Percentiles rank a stretch among this genome's conserved stretches.
phyloP scores from a whole-genome alignment of 371 early-diverging fungal species.

The Lichtheimia ornata region DNA sequence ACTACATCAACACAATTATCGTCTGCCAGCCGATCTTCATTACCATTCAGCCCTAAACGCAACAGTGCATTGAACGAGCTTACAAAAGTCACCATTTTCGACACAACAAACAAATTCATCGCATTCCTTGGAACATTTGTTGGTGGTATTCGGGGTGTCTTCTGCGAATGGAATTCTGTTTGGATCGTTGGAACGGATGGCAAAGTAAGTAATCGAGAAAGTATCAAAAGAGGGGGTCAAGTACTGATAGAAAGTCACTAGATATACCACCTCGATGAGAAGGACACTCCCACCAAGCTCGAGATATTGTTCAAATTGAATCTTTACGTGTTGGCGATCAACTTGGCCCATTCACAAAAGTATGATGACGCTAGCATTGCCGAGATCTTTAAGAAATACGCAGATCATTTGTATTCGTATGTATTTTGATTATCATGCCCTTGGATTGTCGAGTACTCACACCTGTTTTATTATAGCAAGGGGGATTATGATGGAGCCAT shows the following conservation, averaged over 20 bases:
- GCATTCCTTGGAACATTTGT: slow-evolving; percentile 79
- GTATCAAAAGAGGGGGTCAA: too few relatives aligned
- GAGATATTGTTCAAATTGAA: slow-evolving; percentile 88
- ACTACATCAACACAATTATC: slow-evolving; percentile 48
- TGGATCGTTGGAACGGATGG: slow-evolving; percentile 83
- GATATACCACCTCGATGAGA: slow-evolving; percentile 84
- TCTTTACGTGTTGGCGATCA: slow-evolving; percentile 85
- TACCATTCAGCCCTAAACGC: slow-evolving; percentile 30
- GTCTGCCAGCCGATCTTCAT: slow-evolving; percentile 30
- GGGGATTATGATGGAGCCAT: slow-evolving; percentile 91
- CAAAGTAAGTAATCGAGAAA: slow-evolving; percentile 47
- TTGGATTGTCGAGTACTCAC: background rate
- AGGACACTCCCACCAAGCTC: slow-evolving; percentile 83
- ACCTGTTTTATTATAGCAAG: slow-evolving; percentile 37
- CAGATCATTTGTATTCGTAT: slow-evolving; percentile 82
- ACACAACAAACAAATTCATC: slow-evolving; percentile 87
- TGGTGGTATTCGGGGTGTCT: slow-evolving; percentile 67
- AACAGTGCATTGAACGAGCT: slow-evolving; percentile 39
- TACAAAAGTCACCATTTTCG: slow-evolving; percentile 85
- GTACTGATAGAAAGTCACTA: slow-evolving; percentile 12
- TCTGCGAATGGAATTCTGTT: slow-evolving; percentile 90
- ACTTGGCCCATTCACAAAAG: slow-evolving; percentile 74
- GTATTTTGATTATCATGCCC: background rate
- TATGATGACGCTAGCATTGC: slow-evolving; percentile 76
- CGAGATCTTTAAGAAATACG: slow-evolving; percentile 91